These are phyloP conservation scores for Peterozyma xylosa DNA, from an alignment of 805 yeast genomes.

Conservation along the genomic window DNA sequence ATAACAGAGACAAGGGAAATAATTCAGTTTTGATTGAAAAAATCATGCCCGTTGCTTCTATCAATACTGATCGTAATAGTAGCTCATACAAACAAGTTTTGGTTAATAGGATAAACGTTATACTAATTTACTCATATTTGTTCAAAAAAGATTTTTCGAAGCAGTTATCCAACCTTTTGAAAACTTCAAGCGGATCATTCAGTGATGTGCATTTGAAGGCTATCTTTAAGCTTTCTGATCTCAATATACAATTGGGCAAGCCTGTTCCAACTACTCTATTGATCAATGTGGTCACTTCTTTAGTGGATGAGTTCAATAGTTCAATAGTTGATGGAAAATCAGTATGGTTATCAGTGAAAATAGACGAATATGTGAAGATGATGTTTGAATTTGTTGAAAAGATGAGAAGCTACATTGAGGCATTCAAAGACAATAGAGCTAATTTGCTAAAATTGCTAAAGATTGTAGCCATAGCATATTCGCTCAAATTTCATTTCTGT, in stretches of 20 bases:
- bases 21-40: slow-evolving; percentile 19
- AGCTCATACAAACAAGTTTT: slow-evolving; percentile 10
- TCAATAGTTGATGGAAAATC: neutral
- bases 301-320: slow-evolving; percentile 1
- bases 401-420: neutral
- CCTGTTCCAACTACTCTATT: too few species aligned
- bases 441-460: neutral
- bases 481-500: neutral
- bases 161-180: slow-evolving; percentile 3
- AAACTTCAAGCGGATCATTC: neutral
- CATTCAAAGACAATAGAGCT: neutral
- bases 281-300: neutral
- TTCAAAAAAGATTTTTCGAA: slow-evolving; percentile 19
- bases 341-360: neutral
- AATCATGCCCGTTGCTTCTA: slow-evolving; percentile 23
- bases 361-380: neutral
- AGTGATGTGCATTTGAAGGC: neutral
- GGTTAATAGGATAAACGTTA: slow-evolving; percentile 21
- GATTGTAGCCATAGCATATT: neutral
- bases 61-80: slow-evolving; percentile 15
- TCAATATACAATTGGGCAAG: neutral
- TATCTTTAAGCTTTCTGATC: neutral
- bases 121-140: slow-evolving; percentile 19
- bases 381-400: neutral
- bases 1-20: slow-evolving; percentile 1